phyloP scores from a whole-genome alignment of 164 flowering plant species.

The Litsea cubeba region DNA sequence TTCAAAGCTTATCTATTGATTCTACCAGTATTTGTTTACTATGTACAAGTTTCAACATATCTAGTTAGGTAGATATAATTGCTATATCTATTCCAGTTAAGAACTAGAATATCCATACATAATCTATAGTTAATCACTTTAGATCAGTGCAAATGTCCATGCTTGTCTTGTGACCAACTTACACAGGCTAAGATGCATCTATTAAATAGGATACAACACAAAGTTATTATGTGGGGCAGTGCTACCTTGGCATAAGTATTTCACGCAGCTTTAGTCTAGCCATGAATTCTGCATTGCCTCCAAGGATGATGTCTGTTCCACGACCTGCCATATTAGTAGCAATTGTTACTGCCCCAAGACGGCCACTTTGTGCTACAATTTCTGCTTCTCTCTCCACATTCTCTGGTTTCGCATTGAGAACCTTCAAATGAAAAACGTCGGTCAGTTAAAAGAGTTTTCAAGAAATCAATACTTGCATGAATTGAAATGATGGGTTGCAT shows the following conservation, averaged over 20 bases:
- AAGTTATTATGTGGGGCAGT: background rate
- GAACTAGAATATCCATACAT: too few relatives aligned
- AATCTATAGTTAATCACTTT: background rate
- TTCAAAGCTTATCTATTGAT: background rate
- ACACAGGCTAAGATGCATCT: background rate
- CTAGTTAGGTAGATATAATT: background rate
- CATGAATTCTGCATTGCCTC: conserved; percentile 99
- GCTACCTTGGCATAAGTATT: conserved; percentile 97
- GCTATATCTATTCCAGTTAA: background rate
- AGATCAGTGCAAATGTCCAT: background rate
- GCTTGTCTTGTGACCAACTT: background rate
- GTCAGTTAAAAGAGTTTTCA: too few relatives aligned
- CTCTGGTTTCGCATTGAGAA: conserved; percentile 99
- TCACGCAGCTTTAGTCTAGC: conserved; percentile 92
- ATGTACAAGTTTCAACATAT: background rate
- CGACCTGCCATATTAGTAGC: conserved; percentile 99
- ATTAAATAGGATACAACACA: background rate
- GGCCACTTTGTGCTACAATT: conserved; percentile 98
- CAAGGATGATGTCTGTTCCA: conserved; percentile 98
- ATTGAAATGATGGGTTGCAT: too few relatives aligned
- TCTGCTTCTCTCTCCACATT: conserved; percentile 99
- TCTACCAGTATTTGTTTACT: too few relatives aligned
- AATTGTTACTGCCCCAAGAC: conserved; percentile 92
- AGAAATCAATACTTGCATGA: too few relatives aligned
- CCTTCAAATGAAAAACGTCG: conserved; percentile 31